Base-by-base conservation (phyloP, 495 filamentous ascomycete genomes). In the Apiosordaria backusii region DNA sequence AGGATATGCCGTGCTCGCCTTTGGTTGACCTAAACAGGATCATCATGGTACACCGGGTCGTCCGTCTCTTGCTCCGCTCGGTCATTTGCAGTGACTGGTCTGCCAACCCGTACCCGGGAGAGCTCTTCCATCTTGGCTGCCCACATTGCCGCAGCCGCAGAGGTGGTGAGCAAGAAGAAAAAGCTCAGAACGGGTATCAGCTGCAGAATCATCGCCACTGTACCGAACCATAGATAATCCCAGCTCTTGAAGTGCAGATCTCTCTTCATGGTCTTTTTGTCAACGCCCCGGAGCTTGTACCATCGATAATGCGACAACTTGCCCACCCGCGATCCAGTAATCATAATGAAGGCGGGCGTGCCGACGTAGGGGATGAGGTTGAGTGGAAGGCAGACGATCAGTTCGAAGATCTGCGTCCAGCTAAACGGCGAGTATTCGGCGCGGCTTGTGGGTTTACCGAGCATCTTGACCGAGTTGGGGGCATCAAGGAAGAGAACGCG, bases 361-460 rank as follows among this genome's bases (percentile, higher is more conserved):
- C 95, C 95, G 22, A 97, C 81, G 13, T 92, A 84, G 0, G 95
- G 95, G 35, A 99, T 88, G 23, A 97, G 84, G 75, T 97, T 97
- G 67, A 98, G 83, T 1, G 95, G 94, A 1, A 98, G 80, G 70
- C 89, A 92, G 16, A 90, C 63, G 21, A 92, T 82, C 64, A 93
- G 88, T 75, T 94, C 90, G 62, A 88, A 67, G 62, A 92, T 92
- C 71, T 93, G 90, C n/a, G 86, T 83, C 16, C 90, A 68, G 63
- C 89, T 92, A 77, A 91, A 88, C 0, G 83, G 85, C 26, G 84
- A 78, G 71, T 95, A 90, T 1, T 82, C 77, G 64, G 92, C 92
- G 26, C 83, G 80, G 66, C 79, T 87, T 0, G 87, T 82, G 27
- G 91, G 82, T 70, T 90, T 92, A 5, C 94, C 94, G 4, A 97